These are phyloP conservation scores for Volvox carteri DNA, from an alignment of 163 green algal species.

Conservation along the genomic window DNA sequence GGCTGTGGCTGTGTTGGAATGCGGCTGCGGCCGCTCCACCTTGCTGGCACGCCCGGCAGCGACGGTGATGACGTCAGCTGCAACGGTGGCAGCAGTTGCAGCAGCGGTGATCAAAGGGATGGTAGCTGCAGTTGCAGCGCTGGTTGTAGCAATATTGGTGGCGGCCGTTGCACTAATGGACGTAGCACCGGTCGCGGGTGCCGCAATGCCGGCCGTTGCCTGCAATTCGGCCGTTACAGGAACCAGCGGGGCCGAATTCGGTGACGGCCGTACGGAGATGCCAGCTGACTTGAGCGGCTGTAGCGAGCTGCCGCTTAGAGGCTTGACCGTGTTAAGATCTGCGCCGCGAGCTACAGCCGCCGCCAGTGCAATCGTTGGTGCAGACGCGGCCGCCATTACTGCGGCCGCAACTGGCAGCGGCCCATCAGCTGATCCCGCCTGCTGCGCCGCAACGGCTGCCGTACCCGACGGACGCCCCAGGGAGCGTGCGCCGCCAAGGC, in stretches of 20 bases:
- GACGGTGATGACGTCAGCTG: no score
- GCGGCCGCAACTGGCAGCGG: not conserved
- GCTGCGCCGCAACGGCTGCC: not conserved
- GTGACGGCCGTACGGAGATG: not conserved
- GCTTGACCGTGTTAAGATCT: not conserved
- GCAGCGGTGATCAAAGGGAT: no score
- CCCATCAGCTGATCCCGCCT: not conserved
- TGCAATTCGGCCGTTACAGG: not conserved
- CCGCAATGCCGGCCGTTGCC: no score
- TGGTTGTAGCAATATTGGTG: no score
- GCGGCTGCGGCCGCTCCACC: no score
- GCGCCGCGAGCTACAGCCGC: not conserved
- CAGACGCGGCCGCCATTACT: not conserved
- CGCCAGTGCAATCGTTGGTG: not conserved
- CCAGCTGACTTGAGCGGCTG: not conserved
- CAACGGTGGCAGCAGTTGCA: no score
- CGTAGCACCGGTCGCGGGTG: no score
- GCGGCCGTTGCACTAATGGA: no score
- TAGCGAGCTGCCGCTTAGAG: not conserved
- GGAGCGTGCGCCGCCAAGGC: no score
- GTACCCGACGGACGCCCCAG: not conserved
- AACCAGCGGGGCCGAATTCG: not conserved
- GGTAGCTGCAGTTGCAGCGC: no score
- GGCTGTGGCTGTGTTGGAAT: no score
- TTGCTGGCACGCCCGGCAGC: no score